phyloP scores from a whole-genome alignment of 805 yeast species.

The Metschnikowia sp. region DNA sequence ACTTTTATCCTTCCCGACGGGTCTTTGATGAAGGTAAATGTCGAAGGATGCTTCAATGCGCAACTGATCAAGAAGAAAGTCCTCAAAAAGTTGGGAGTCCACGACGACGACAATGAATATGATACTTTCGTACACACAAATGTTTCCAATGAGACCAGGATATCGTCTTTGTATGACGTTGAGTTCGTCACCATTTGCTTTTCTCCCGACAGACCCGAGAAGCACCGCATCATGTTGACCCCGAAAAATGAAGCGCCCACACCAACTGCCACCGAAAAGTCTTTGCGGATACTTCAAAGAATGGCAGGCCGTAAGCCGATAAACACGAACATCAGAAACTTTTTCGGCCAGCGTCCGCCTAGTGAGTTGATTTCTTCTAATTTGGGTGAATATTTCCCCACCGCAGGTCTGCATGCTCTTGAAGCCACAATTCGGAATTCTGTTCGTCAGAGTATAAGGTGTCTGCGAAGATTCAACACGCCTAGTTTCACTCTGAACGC shows the following conservation, averaged over 20 bases:
- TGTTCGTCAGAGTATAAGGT: constrained; percentile 69
- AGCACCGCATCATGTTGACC: constrained; percentile 67
- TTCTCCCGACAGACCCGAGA: constrained; percentile 66
- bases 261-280: constrained; percentile 52
- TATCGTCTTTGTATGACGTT: constrained; percentile 61
- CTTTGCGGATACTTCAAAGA: constrained; percentile 41
- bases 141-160: constrained; percentile 10
- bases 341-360: constrained; percentile 91
- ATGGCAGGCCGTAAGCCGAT: constrained; percentile 16
- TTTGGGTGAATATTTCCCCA: constrained; percentile 88
- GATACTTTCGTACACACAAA: constrained; percentile 57
- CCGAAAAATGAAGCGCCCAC: constrained; percentile 63
- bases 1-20: constrained; percentile 79
- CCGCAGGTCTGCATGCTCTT: constrained; percentile 64
- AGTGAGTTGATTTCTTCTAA: constrained; percentile 87
- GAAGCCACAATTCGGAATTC: constrained; percentile 82
- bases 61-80: constrained; percentile 71
- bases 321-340: constrained; percentile 35
- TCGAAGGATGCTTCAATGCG: constrained; percentile 78
- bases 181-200: constrained; percentile 82
- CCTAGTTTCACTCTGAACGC: constrained; percentile 11
- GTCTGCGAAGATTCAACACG: constrained; percentile 40
- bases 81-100: constrained; percentile 53
- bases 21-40: constrained; percentile 60
- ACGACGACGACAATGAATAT: constrained; percentile 45